Evolutionary conservation across 495 filamentous ascomycete species (phyloP).

Genomic region (Chlorociboria aeruginascens): DNA sequence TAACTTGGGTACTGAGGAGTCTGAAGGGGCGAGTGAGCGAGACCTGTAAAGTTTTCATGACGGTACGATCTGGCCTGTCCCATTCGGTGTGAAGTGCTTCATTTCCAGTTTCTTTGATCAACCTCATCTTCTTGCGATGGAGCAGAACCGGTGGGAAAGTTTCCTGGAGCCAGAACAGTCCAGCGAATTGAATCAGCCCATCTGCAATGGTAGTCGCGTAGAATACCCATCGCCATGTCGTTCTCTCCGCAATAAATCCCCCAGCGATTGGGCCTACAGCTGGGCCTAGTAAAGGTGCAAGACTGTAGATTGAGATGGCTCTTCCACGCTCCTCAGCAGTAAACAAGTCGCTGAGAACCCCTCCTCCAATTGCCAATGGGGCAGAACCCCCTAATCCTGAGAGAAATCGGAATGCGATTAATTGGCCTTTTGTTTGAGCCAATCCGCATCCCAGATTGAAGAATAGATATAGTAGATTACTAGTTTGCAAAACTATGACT

Average conservation of each 20-base stretch:
- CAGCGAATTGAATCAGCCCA: slow-evolving; percentile 47
- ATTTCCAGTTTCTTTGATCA: slow-evolving; percentile 56
- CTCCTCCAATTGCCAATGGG: slow-evolving; percentile 41
- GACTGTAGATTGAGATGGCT: slow-evolving; percentile 50
- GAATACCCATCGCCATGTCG: slow-evolving; percentile 65
- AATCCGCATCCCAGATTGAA: slow-evolving; percentile 49
- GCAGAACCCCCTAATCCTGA: slow-evolving; percentile 17
- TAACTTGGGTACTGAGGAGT: slow-evolving; percentile 47
- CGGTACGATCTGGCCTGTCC: slow-evolving; percentile 37
- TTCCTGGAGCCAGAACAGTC: slow-evolving; percentile 57
- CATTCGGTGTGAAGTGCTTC: slow-evolving; percentile 47
- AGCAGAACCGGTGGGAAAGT: slow-evolving; percentile 59
- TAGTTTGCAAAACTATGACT: slow-evolving; percentile 39
- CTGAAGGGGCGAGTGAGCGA: slow-evolving; percentile 49
- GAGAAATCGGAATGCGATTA: slow-evolving; percentile 46
- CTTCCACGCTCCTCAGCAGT: slow-evolving; percentile 49
- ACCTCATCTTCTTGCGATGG: slow-evolving; percentile 36
- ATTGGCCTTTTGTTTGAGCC: slow-evolving; percentile 37
- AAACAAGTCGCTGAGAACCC: slow-evolving; percentile 53
- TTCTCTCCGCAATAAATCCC: slow-evolving; percentile 56
- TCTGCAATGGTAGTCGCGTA: slow-evolving; percentile 51
- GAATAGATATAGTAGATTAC: slow-evolving; percentile 41
- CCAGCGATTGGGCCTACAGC: slow-evolving; percentile 53
- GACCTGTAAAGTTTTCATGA: slow-evolving; percentile 29
- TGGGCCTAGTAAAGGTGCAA: slow-evolving; percentile 55